phyloP scores from a whole-genome alignment of 2,329 filamentous ascomycete species.

The Zarea fungicola region DNA sequence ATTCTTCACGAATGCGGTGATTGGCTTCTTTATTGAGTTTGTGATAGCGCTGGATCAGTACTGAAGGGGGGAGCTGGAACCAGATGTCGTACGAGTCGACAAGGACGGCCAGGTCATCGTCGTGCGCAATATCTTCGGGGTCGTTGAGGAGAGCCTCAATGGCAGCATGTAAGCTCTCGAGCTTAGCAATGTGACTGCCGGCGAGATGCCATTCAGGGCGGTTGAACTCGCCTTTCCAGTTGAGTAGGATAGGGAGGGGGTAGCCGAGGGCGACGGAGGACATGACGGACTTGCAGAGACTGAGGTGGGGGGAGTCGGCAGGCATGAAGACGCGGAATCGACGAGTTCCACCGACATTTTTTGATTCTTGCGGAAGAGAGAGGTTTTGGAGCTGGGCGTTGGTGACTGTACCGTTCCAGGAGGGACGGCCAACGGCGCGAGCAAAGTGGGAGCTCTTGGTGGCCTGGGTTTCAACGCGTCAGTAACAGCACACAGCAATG shows the following conservation, averaged over 20 bases:
- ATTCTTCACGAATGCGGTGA: conserved; percentile 21
- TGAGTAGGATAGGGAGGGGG: conserved; percentile 31
- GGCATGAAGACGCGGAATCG: conserved; percentile 34
- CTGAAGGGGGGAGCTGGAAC: conserved; percentile 35
- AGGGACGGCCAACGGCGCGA: neutral
- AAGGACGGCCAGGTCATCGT: conserved; percentile 31
- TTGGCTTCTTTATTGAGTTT: conserved; percentile 30
- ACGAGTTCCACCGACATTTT: conserved; percentile 16
- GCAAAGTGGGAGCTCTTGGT: conserved; percentile 1
- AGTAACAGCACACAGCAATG: neutral
- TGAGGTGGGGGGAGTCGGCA: conserved; percentile 30
- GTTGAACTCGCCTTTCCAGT: conserved; percentile 35
- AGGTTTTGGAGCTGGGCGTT: conserved; percentile 8
- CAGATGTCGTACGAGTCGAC: conserved; percentile 35
- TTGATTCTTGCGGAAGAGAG: conserved; percentile 1
- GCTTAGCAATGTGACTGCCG: conserved; percentile 34
- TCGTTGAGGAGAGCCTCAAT: conserved; percentile 24
- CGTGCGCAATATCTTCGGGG: conserved; percentile 15
- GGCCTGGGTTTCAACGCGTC: neutral
- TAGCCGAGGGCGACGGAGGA: conserved; percentile 33
- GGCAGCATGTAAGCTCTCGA: conserved; percentile 28
- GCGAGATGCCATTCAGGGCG: conserved; percentile 31
- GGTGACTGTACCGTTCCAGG: conserved; percentile 10
- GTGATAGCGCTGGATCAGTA: conserved; percentile 32
- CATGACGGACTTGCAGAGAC: conserved; percentile 35